phyloP scores from a whole-genome alignment of 140 eudicot species.

The Flaveria floridana region DNA sequence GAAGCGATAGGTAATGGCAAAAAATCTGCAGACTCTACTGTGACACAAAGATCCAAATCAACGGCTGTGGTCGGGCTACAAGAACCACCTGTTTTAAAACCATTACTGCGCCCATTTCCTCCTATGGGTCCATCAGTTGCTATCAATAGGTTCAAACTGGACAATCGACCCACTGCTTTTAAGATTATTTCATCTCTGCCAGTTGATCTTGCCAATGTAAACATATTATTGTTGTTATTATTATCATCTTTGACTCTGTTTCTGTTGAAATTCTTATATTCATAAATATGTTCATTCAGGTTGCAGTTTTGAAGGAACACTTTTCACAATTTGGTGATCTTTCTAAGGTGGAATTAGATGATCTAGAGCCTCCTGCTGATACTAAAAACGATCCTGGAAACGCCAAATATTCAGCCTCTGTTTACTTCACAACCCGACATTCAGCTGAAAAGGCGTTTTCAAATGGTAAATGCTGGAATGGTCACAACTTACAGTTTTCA shows the following conservation, averaged over 20 bases:
- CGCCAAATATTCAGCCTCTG: conserved; percentile 48
- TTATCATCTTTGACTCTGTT: not conserved
- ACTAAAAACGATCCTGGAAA: conserved; percentile 36
- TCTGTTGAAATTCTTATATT: conserved; percentile 13
- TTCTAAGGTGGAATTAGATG: conserved; percentile 63
- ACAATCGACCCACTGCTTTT: conserved; percentile 77
- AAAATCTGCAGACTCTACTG: conserved; percentile 37
- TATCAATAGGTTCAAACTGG: conserved; percentile 70
- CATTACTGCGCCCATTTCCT: conserved; percentile 53
- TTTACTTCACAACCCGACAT: conserved; percentile 63
- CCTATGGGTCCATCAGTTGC: conserved; percentile 46
- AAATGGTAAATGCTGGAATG: conserved; percentile 73
- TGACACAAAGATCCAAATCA: conserved; percentile 40
- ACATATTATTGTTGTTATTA: not conserved
- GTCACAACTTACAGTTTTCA: conserved; percentile 67
- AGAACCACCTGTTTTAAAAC: conserved; percentile 52
- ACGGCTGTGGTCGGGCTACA: conserved; percentile 32
- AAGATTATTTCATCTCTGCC: conserved; percentile 64
- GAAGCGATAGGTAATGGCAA: conserved; percentile 37
- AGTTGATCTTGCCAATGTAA: conserved; percentile 68
- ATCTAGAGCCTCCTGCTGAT: conserved; percentile 40
- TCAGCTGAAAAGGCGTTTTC: conserved; percentile 80
- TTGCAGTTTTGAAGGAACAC: conserved; percentile 76
- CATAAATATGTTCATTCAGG: conserved; percentile 40
- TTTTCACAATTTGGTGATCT: conserved; percentile 72